Conservation (phyloP, 2,329 filamentous ascomycete genomes). For the Sphaerulina musiva region DNA sequence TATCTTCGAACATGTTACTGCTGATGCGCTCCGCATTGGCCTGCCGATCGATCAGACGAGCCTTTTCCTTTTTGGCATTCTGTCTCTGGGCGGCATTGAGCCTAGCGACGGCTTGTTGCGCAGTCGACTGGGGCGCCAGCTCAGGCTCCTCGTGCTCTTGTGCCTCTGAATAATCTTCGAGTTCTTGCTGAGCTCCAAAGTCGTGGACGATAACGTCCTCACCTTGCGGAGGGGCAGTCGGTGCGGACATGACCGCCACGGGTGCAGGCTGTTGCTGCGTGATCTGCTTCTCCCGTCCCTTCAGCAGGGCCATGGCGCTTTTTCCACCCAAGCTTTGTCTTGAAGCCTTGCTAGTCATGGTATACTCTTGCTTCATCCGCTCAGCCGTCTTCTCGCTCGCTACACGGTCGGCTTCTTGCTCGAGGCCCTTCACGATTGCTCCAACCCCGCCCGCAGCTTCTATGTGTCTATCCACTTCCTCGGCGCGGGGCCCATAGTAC, state of each 20-base stretch:
- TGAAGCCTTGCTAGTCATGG: constrained; percentile 21
- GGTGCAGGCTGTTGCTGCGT: constrained; percentile 12
- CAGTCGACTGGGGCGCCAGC: background rate
- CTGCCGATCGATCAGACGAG: constrained; percentile 26
- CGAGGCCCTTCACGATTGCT: constrained; percentile 33
- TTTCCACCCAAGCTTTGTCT: constrained; percentile 18
- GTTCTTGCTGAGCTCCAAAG: constrained; percentile 9
- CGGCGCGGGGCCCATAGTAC: constrained; percentile 23
- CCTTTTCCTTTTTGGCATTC: constrained; percentile 10
- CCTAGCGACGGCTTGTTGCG: constrained; percentile 4
- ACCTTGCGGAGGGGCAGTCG: background rate
- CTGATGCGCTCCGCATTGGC: constrained; percentile 15
- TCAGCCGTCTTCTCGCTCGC: constrained; percentile 16
- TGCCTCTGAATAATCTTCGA: background rate
- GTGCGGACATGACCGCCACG: constrained; percentile 16
- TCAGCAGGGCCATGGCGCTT: constrained; percentile 17
- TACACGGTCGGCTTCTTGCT: constrained; percentile 26
- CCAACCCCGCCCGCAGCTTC: constrained; percentile 39
- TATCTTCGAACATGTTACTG: constrained; percentile 9
- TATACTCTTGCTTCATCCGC: constrained; percentile 14
- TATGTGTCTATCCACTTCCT: constrained; percentile 43
- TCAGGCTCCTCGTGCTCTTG: background rate
- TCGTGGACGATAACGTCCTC: constrained; percentile 6
- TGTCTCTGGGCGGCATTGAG: constrained; percentile 5
- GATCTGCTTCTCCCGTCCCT: constrained; percentile 13